These are phyloP conservation scores for Hypoxylon sp. DNA, from an alignment of 2,329 filamentous ascomycete species.

Conservation along the genomic window DNA sequence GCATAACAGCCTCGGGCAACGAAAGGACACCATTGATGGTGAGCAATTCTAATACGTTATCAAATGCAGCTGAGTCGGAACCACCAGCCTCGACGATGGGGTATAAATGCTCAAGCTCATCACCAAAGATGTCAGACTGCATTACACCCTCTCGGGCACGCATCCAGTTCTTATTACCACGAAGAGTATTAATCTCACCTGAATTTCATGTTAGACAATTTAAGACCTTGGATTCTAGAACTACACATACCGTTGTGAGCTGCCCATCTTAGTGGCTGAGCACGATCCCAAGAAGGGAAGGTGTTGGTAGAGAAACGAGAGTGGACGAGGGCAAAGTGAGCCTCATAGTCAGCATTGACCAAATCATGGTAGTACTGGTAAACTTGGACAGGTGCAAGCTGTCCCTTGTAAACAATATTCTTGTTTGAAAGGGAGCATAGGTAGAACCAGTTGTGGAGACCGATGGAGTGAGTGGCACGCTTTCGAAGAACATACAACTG, in stretches of 20 bases:
- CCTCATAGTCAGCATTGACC: conserved; percentile 96
- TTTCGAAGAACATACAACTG: conserved; percentile 96
- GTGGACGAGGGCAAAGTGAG: conserved; percentile 95
- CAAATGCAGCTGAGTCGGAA: conserved; percentile 95
- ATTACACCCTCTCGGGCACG: conserved; percentile 93
- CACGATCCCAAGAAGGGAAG: conserved; percentile 97
- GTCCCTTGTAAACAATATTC: conserved; percentile 99
- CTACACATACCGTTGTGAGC: conserved; percentile 82
- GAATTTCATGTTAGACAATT: conserved; percentile 38
- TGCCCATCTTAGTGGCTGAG: conserved; percentile 94
- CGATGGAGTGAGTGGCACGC: conserved; percentile 92
- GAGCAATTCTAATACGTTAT: conserved; percentile 93
- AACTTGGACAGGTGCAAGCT: conserved; percentile 91
- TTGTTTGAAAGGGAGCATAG: conserved; percentile 95
- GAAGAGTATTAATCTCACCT: conserved; percentile 93
- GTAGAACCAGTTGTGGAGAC: conserved; percentile 98
- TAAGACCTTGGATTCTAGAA: conserved; percentile 8
- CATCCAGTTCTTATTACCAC: conserved; percentile 99
- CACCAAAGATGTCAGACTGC: conserved; percentile 90
- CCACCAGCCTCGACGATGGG: conserved; percentile 96
- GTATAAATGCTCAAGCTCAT: conserved; percentile 89
- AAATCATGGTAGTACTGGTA: conserved; percentile 98
- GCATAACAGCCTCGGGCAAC: conserved; percentile 94
- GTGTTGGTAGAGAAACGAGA: conserved; percentile 98
- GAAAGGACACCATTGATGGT: conserved; percentile 96